A percentile compares a stretch with the other conserved stretches of the same genome.
phyloP scores from a whole-genome alignment of 2,329 filamentous ascomycete species.

The Pseudogymnoascus sp. region DNA sequence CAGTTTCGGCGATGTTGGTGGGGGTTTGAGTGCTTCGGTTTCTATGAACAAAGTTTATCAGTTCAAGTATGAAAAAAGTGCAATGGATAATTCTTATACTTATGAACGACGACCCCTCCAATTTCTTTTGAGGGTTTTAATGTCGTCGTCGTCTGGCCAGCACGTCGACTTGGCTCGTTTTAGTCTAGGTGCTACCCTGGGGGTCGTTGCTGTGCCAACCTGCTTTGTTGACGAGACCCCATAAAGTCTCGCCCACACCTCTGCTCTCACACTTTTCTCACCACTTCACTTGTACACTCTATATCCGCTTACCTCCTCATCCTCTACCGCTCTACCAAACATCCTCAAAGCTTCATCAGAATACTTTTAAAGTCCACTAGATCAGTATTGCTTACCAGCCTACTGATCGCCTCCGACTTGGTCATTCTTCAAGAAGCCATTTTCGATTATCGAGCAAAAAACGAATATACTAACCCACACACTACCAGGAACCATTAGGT shows the following conservation, averaged over 20 bases:
- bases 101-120: constrained; percentile 8
- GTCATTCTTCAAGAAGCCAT: constrained; percentile 35
- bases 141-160: constrained; percentile 8
- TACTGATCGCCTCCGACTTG: constrained; percentile 40
- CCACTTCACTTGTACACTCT: constrained; percentile 24
- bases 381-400: constrained; percentile 36
- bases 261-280: constrained; percentile 20
- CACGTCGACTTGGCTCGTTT: constrained; percentile 11
- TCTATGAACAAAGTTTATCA: background rate
- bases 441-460: constrained; percentile 38
- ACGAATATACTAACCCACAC: constrained; percentile 38
- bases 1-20: background rate
- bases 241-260: constrained; percentile 29
- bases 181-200: constrained; percentile 19
- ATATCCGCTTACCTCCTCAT: constrained; percentile 25
- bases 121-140: background rate
- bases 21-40: background rate
- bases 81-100: constrained; percentile 5
- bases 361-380: constrained; percentile 32
- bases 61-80: background rate
- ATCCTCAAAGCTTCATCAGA: constrained; percentile 22
- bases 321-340: constrained; percentile 26
- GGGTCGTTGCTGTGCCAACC: constrained; percentile 35
- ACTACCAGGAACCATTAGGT: constrained; percentile 48
- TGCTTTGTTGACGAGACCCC: constrained; percentile 22